These are phyloP conservation scores for Colletotrichum sp. DNA, from an alignment of 2,329 filamentous ascomycete genomes.

Conservation along the genomic window DNA sequence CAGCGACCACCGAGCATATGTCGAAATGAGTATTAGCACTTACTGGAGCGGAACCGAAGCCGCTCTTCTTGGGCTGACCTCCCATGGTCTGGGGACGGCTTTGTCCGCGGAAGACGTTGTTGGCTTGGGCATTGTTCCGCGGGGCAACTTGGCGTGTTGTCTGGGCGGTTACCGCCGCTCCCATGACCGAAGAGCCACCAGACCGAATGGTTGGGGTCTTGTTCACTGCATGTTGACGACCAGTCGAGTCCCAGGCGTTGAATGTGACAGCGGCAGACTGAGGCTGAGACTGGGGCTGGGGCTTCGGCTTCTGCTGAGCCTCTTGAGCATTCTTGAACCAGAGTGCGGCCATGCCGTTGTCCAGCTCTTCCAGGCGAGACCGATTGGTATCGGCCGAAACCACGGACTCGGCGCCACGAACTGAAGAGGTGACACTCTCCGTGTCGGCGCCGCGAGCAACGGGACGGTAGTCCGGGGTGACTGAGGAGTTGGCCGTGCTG, in stretches of 20 bases:
- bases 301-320: neutral
- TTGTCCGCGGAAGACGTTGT: neutral
- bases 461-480: neutral
- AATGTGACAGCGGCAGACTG: neutral
- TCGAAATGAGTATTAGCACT: neutral
- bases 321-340: neutral
- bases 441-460: neutral
- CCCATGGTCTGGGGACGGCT: neutral
- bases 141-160: neutral
- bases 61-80: neutral
- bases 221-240: slow-evolving; percentile 22
- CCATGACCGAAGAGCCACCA: neutral
- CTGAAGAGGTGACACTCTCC: neutral
- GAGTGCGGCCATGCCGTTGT: neutral
- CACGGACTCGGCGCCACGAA: neutral
- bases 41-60: neutral
- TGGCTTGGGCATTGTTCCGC: neutral
- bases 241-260: slow-evolving; percentile 34
- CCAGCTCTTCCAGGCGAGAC: neutral
- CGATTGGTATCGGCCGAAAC: neutral
- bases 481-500: neutral
- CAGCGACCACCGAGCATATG: neutral
- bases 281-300: neutral
- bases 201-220: slow-evolving; percentile 28
- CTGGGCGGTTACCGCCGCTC: neutral